Base-by-base conservation (phyloP, 805 yeast genomes). In the Metschnikowia baotianmanensis region DNA sequence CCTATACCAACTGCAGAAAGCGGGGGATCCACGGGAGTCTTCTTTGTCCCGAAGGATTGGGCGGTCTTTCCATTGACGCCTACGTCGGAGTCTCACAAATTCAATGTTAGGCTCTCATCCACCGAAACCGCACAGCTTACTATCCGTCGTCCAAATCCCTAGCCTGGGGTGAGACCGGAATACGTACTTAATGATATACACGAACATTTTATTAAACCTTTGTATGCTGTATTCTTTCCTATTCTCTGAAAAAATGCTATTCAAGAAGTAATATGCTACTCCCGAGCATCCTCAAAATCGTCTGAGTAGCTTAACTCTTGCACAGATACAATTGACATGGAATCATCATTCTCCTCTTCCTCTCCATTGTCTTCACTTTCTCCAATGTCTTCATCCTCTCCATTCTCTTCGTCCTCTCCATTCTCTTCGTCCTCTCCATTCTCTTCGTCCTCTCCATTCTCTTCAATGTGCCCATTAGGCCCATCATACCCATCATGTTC, bases 11-110 rank as follows among this genome's bases (percentile, higher is more conserved):
- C 13, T 9, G 7, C 7, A 11, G 28, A 25, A 12, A 15, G 13
- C 13, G 13, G 5, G 23, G n/a, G 6, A 8, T 17, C 34, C 6
- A 13, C 11, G 8, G 11, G 5, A 6, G 27, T 19, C 24, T 6
- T 23, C 10, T 35, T 34, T 16, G 39, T 44, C n/a, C 48, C 48
- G 3, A 38, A 40, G 3, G 48, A 44, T 23, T 44, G 48, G 48
- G 18, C 27, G 4, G 13, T 25, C 16, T 36, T 40, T 18, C 38
- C 45, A 9, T 13, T 44, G 12, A 25, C 31, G 4, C 36, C 36
- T 4, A 43, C 43, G 4, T 22, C 40, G 12, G 37, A 38, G 5
- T 33, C 42, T 12, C 24, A 27, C 4, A 16, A 13, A 6, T 44
- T 36, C 20, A 13, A 12, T 16, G 42, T 44, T 15, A 33, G 15